A percentile compares a stretch with the other conserved stretches of the same genome.
Evolutionary conservation across 495 filamentous ascomycete genomes (phyloP).

Genomic region (Hypoxylon lienhwacheense): DNA sequence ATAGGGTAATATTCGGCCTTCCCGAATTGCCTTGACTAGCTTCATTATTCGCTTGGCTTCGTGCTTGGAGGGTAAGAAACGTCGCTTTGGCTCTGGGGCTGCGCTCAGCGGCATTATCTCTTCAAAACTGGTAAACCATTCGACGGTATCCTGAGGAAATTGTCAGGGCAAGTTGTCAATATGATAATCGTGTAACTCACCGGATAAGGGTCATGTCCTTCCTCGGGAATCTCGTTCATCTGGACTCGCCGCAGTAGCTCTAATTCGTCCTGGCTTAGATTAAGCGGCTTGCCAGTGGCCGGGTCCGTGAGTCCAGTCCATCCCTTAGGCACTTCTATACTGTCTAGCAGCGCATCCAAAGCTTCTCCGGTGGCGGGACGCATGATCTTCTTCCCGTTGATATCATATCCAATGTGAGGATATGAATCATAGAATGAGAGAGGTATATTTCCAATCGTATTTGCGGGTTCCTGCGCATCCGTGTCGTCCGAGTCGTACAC

Average conservation of each 20-base stretch:
- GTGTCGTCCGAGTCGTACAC: conserved; percentile 95
- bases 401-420: conserved; percentile 97
- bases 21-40: conserved; percentile 90
- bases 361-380: conserved; percentile 93
- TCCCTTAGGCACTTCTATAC: conserved; percentile 96
- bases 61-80: conserved; percentile 97
- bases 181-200: conserved; percentile 40
- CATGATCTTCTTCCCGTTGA: conserved; percentile 97
- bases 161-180: conserved; percentile 11
- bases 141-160: conserved; percentile 67
- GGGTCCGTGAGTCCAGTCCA: conserved; percentile 97
- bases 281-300: conserved; percentile 85
- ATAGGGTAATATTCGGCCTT: conserved; percentile 92
- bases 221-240: conserved; percentile 83
- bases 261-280: conserved; percentile 84
- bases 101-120: conserved; percentile 94
- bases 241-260: conserved; percentile 87
- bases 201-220: conserved; percentile 89
- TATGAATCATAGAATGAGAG: conserved; percentile 94
- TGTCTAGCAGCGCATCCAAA: conserved; percentile 89
- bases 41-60: conserved; percentile 98
- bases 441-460: conserved; percentile 95
- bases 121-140: conserved; percentile 87
- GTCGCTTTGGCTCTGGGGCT: conserved; percentile 91
- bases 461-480: conserved; percentile 73